Evolutionary conservation across 192 early-diverging fungal genomes (phyloP), one percentile per base, ranked within the genome.

Genomic region (Phycomyces nitens): DNA sequence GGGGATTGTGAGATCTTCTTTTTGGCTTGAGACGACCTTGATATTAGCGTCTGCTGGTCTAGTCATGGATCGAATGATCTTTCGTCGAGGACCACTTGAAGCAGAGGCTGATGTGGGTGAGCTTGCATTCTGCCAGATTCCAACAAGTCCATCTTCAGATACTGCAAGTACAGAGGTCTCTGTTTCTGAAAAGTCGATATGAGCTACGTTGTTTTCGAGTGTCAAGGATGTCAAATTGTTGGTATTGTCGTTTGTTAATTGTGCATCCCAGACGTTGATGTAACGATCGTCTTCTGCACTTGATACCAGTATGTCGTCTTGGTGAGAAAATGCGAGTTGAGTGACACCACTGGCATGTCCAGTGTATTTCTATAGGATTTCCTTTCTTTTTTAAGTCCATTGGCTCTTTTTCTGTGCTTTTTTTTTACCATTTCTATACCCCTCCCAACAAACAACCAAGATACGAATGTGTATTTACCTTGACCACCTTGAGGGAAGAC

Each of bases 261-360:
- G 69, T 53, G 72, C 71, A 18, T 84, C 77, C 82, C 82, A 84
- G 23, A 84, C 72, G 60, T 84, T 84, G 16, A 84, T 76, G 59
- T 76, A 81, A 14, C 82, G 75, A 62, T 79, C 80, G 52, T 82
- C 71, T 51, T 80, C 76, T 12, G 78, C 80, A 10, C 65, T 74
- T 1, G 76, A 79, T 9, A 78, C 68, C 38, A 75, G 68, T 11
- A 82, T 68, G 66, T 77, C 74, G 57, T 84, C 80, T 23, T 74
- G 49, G 1, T 60, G 58, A 18, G 74, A 74, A 43, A 84, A 84
- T 18, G 77, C 58, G 40, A 84, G 57, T 26, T 79, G 74, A 5
- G 76, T 79, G 56, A 81, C 73, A 20, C 62, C 54, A 26, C 74
- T 81, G 38, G 77, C 80, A 53, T 84, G 82, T 54, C 82, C 82